Conservation (phyloP, 345 rosid genomes). For the Salix koriyanagi region DNA sequence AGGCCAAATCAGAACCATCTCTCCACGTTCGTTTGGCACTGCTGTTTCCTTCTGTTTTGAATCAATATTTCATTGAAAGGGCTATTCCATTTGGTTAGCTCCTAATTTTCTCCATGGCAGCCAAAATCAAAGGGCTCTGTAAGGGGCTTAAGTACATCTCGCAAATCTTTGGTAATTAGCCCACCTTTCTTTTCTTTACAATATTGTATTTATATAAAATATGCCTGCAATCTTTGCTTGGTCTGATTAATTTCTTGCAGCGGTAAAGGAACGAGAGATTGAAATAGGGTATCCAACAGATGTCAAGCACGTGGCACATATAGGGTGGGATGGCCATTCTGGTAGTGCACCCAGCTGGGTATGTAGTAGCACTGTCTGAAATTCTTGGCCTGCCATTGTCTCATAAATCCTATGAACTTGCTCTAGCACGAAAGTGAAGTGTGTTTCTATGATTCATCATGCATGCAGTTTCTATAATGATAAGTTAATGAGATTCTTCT, state of each 20-base stretch:
- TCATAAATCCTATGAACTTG: background rate
- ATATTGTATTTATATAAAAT: no score
- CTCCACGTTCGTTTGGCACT: constrained; percentile 6
- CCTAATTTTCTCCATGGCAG: constrained; percentile 45
- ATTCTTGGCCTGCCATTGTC: background rate
- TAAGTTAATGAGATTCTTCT: constrained; percentile 1
- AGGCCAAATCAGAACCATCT: constrained; percentile 20
- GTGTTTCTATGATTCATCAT: background rate
- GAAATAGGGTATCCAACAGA: constrained; percentile 94
- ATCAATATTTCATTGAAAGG: constrained; percentile 2
- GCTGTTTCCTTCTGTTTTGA: constrained; percentile 5
- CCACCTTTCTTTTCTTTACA: background rate
- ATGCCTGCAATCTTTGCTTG: background rate
- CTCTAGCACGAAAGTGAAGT: background rate
- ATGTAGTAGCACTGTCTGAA: constrained; percentile 27
- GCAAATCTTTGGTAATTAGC: constrained; percentile 66
- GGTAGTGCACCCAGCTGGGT: constrained; percentile 86
- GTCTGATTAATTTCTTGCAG: constrained; percentile 20
- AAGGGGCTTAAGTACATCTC: constrained; percentile 84
- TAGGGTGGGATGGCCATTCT: constrained; percentile 80
- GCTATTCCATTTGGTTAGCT: constrained; percentile 1
- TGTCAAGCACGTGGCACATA: constrained; percentile 90
- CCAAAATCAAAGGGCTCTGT: constrained; percentile 78
- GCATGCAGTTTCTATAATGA: background rate
- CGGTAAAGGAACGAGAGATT: constrained; percentile 71